Percentiles rank a stretch among this genome's conserved stretches.
Evolutionary conservation across 2,329 filamentous ascomycete species (phyloP).

Genomic region (Aspergillus calidoustus): DNA sequence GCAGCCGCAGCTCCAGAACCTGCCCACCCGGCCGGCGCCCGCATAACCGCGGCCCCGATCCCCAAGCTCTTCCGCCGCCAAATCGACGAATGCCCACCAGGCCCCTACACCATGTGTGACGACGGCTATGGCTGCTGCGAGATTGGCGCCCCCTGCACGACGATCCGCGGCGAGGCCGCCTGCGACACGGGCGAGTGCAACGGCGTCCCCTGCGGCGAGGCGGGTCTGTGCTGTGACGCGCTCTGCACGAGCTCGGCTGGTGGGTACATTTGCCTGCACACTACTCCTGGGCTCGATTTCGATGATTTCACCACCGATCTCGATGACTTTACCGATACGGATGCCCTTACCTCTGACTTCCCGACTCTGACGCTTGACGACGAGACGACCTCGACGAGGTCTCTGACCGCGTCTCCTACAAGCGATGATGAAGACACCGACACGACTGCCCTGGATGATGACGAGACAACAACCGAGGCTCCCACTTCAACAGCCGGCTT

Average conservation of each 20-base stretch:
- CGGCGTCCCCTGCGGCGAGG: constrained; percentile 1
- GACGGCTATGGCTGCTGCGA: constrained; percentile 13
- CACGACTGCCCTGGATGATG: neutral
- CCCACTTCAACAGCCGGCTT: neutral
- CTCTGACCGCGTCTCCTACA: neutral
- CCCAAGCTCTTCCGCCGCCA: constrained; percentile 7
- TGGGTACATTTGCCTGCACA: neutral
- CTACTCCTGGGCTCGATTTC: neutral
- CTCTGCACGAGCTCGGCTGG: neutral
- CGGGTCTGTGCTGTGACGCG: constrained; percentile 3
- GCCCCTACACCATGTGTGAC: constrained; percentile 1
- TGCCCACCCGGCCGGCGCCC: neutral
- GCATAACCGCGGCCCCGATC: constrained; percentile 5
- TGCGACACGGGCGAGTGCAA: constrained; percentile 8
- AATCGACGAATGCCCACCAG: neutral
- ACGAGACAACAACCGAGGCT: neutral
- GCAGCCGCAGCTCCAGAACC: neutral
- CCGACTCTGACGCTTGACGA: neutral
- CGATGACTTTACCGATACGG: neutral
- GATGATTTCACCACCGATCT: neutral
- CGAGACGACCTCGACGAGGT: neutral
- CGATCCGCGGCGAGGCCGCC: constrained; percentile 6
- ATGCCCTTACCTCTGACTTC: neutral
- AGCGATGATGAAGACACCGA: neutral
- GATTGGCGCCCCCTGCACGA: constrained; percentile 7